Conservation (phyloP, 305 asterid species). For the Withania somnifera region DNA sequence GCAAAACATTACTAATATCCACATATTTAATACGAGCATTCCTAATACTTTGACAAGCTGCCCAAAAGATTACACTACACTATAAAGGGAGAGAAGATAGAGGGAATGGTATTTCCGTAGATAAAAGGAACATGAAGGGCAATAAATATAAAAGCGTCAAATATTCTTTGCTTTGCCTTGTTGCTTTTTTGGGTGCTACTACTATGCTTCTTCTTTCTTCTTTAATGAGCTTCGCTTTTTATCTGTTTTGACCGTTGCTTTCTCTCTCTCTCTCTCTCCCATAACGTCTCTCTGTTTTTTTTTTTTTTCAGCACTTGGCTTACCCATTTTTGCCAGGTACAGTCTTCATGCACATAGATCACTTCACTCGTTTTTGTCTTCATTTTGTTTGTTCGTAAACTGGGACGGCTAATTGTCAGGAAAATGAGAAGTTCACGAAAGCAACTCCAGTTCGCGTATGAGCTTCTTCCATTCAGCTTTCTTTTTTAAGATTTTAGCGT, state of each 20-base stretch:
- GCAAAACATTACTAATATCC: no score
- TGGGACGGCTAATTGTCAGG: neutral
- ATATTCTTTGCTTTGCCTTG: constrained; percentile 15
- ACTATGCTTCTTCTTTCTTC: neutral
- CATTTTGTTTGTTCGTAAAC: neutral
- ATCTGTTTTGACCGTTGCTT: constrained; percentile 83
- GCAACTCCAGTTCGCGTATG: neutral
- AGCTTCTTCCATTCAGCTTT: neutral
- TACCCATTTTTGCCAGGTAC: neutral
- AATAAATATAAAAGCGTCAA: neutral
- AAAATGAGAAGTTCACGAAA: neutral
- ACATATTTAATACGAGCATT: no score
- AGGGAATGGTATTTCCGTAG: neutral
- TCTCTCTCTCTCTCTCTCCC: constrained; percentile 19
- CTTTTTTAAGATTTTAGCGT: neutral
- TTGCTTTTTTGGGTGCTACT: constrained; percentile 2
- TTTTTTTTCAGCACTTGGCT: neutral
- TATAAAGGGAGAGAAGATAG: no score
- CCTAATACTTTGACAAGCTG: no score
- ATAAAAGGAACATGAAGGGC: neutral
- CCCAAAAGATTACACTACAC: no score
- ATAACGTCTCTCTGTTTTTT: constrained; percentile 11
- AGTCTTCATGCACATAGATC: neutral
- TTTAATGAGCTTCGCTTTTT: constrained; percentile 8
- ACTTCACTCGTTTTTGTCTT: neutral